Conservation (phyloP, 1,284 basidiomycete species). For the Hypsizygus ulmarius region DNA sequence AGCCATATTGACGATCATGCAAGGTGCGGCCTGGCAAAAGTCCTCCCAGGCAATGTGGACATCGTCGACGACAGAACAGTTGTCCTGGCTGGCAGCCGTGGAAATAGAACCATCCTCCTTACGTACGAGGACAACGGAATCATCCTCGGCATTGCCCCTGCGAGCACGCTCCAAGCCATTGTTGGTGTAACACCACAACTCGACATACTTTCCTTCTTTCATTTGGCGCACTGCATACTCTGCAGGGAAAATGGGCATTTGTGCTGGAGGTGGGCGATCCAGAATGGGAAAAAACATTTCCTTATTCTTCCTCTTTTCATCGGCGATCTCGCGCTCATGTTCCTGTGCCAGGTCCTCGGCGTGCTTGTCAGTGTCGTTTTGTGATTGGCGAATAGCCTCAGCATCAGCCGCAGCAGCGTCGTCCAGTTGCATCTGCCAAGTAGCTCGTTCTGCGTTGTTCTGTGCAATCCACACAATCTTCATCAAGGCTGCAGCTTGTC, state of each 20-base stretch:
- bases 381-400: too few relatives aligned
- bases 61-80: not conserved
- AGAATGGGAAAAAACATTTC: not conserved
- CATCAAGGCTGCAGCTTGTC: too few relatives aligned
- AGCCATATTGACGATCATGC: not conserved
- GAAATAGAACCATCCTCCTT: slow-evolving; percentile 3
- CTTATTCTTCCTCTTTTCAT: slow-evolving; percentile 2
- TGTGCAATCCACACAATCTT: too few relatives aligned
- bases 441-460: too few relatives aligned
- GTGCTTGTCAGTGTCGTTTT: too few relatives aligned
- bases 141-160: not conserved
- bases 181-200: slow-evolving; percentile 10
- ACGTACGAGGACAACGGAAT: not conserved
- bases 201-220: not conserved
- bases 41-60: not conserved
- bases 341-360: too few relatives aligned
- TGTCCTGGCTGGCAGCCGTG: not conserved
- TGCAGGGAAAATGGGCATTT: not conserved
- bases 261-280: not conserved
- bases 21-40: not conserved
- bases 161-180: not conserved
- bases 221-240: not conserved
- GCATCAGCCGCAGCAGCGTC: too few relatives aligned
- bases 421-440: too few relatives aligned
- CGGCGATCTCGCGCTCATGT: too few relatives aligned